These are phyloP conservation scores for Solanum lycopersicoides DNA, from an alignment of 257 asterid genomes.

Conservation along the genomic window DNA sequence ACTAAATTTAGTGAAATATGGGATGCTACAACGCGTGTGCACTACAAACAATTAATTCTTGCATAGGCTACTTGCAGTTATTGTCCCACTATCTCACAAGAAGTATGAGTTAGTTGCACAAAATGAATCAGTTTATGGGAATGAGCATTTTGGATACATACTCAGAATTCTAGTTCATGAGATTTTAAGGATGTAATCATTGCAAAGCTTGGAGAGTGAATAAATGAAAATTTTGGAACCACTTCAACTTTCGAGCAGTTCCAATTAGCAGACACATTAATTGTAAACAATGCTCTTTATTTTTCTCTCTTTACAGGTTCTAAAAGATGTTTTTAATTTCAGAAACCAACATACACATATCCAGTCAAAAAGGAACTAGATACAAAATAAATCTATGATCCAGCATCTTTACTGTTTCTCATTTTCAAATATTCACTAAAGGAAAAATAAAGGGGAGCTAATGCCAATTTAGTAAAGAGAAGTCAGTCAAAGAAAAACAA, in stretches of 20 bases:
- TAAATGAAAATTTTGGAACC: neutral
- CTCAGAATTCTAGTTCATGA: neutral
- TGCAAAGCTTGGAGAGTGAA: neutral
- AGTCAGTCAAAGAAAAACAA: neutral
- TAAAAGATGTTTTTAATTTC: neutral
- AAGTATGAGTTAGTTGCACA: neutral
- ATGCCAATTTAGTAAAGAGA: neutral
- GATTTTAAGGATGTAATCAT: neutral
- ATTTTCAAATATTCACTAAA: neutral
- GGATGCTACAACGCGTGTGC: neutral
- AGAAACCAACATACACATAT: neutral
- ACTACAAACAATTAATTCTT: neutral
- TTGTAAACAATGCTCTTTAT: neutral
- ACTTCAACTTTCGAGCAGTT: neutral
- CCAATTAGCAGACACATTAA: neutral
- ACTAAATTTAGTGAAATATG: neutral
- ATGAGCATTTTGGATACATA: neutral
- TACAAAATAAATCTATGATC: neutral
- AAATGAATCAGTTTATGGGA: neutral
- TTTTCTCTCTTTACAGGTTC: neutral
- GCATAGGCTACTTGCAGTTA: neutral
- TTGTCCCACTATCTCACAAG: neutral
- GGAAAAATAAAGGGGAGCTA: neutral
- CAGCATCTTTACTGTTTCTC: neutral
- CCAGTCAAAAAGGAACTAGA: neutral